These are phyloP conservation scores for Syzygium aqueum DNA, from an alignment of 345 rosid species.

Conservation along the genomic window DNA sequence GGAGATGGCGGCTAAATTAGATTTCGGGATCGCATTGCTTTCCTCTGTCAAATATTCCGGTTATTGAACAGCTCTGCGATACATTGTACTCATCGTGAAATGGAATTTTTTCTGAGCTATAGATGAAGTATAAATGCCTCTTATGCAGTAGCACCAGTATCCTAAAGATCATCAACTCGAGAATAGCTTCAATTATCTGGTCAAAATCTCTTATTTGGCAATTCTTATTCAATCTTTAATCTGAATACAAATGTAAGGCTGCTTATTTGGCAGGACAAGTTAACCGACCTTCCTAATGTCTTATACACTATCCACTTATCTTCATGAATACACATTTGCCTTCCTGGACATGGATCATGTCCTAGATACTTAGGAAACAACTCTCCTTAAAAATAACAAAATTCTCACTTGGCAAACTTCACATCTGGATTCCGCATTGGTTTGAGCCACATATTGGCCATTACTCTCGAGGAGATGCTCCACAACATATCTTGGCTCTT, in stretches of 20 bases:
- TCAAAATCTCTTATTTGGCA: neutral
- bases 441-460: slow-evolving; percentile 98
- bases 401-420: slow-evolving; percentile 29
- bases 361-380: neutral
- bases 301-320: neutral
- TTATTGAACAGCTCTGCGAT: neutral
- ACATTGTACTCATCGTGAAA: neutral
- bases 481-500: slow-evolving; percentile 51
- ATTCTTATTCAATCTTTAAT: neutral
- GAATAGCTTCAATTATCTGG: neutral
- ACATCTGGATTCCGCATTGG: slow-evolving; percentile 86
- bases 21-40: neutral
- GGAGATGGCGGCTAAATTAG: neutral
- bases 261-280: neutral
- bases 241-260: neutral
- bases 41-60: neutral
- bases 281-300: neutral
- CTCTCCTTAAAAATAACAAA: neutral
- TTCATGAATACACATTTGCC: neutral
- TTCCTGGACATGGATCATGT: neutral
- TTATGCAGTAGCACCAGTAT: neutral
- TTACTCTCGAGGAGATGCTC: slow-evolving; percentile 86
- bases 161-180: neutral
- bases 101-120: neutral
- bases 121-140: neutral